Percentiles rank a stretch among this genome's conserved stretches.
Evolutionary conservation across 1,139 yeast genomes (phyloP).

Genomic region (Taiozyma sp.): DNA sequence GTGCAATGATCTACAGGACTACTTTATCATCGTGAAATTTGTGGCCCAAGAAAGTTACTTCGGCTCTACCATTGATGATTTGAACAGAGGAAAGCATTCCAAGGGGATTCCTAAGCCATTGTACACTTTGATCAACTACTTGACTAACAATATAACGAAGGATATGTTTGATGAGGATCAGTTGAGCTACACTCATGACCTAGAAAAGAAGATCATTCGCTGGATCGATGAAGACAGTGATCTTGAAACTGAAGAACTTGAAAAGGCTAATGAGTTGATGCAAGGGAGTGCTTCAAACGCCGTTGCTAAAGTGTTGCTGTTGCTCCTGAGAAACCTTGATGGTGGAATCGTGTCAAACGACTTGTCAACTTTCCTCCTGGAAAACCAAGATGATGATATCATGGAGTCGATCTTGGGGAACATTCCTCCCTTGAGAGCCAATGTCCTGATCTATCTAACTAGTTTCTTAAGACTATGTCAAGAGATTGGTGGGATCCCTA

Average conservation of each 20-base stretch:
- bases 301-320: slow-evolving; percentile 25
- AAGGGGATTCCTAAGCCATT: slow-evolving; percentile 28
- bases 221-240: slow-evolving; percentile 22
- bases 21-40: slow-evolving; percentile 26
- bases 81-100: slow-evolving; percentile 12
- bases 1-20: slow-evolving; percentile 26
- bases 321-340: slow-evolving; percentile 32
- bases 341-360: slow-evolving; percentile 37
- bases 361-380: slow-evolving; percentile 24
- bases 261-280: slow-evolving; percentile 3
- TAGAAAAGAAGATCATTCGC: slow-evolving; percentile 20
- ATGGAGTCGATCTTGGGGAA: slow-evolving; percentile 29
- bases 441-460: slow-evolving; percentile 34
- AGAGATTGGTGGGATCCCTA: slow-evolving; percentile 21
- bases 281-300: neutral
- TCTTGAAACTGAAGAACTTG: slow-evolving; percentile 14
- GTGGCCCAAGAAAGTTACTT: slow-evolving; percentile 21
- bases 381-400: slow-evolving; percentile 11
- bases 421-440: slow-evolving; percentile 35
- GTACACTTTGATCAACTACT: slow-evolving; percentile 24
- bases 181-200: slow-evolving; percentile 17
- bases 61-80: slow-evolving; percentile 26
- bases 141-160: slow-evolving; percentile 20
- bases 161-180: slow-evolving; percentile 24
- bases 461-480: slow-evolving; percentile 32